Base-by-base conservation (phyloP, 352 stramenopile genomes). In the Globisporangium nunn region DNA sequence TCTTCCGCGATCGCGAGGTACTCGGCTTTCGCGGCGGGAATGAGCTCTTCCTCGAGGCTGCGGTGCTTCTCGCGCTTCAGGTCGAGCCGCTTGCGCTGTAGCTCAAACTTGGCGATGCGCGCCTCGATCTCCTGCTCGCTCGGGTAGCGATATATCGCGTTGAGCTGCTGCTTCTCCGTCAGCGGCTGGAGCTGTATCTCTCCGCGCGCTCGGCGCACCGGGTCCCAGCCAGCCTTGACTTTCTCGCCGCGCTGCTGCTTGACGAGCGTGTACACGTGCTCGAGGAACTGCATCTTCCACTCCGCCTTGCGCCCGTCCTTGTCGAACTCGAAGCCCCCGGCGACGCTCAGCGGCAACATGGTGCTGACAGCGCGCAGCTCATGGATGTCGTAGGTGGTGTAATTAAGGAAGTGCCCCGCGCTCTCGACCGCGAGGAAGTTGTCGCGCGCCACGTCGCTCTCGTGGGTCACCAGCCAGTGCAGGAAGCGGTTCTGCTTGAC, bases 401-500 rank as follows among this genome's bases (percentile, higher is more conserved):
- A 85, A 51, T 90, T 87, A n/a, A 75, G 55, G 52, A 93, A 93
- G 35, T 65, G 80, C 0, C 72, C 40, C 5, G 76, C 82, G 33
- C 70, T 72, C 56, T 90, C 80, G 50, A 81, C 58, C 15, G 78
- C 69, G 31, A 93, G 60, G 47, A 93, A 91, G 48, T 90, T 89
- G 54, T 81, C 78, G 23, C 78, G 70, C 39, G 66, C 62, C 23
- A 91, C 72, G 56, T 93, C 82, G 43, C 68, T 72, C 63, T 79
- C 72, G 59, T 93, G 82, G 4, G 77, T 89, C 28, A 89, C 73
- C 23, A 93, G 52, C 80, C 82, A 93, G 31, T 91, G 82, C 37
- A 93, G 62, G 23, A 91, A 71, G 8, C 72, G 70, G 54, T 93
- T 91, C 49, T 83, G 74, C 63, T 93, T 93, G 61, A 93, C 61